Evolutionary conservation across 768 basidiomycete species (phyloP).

Genomic region (Termitomyces sp.): DNA sequence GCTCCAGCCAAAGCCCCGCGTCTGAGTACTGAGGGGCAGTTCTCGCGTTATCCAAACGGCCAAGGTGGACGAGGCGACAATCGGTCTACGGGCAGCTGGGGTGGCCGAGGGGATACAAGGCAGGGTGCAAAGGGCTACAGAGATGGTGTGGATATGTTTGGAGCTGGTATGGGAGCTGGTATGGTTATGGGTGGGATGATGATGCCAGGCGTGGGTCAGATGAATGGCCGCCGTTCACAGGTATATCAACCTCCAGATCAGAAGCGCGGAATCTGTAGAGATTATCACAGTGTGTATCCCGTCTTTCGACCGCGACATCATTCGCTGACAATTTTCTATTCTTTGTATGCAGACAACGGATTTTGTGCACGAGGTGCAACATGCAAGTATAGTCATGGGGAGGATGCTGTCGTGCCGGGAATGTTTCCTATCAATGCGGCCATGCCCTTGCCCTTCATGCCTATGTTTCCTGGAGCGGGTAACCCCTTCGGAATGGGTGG

Average conservation of each 20-base stretch:
- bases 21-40: constrained; percentile 59
- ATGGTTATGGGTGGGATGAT: constrained; percentile 29
- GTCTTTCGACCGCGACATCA: not conserved
- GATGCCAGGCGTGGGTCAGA: constrained; percentile 28
- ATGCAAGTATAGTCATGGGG: constrained; percentile 93
- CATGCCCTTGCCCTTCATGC: constrained; percentile 58
- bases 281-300: constrained; percentile 81
- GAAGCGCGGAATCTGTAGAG: constrained; percentile 78
- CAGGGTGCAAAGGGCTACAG: constrained; percentile 32
- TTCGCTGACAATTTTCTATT: constrained; percentile 7
- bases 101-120: constrained; percentile 29
- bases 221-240: constrained; percentile 49
- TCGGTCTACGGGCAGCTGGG: constrained; percentile 41
- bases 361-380: constrained; percentile 85
- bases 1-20: constrained; percentile 72
- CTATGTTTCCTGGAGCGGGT: constrained; percentile 59
- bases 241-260: constrained; percentile 72
- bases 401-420: constrained; percentile 77
- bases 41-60: constrained; percentile 57
- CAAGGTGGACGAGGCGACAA: constrained; percentile 26
- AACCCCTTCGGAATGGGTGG: constrained; percentile 53
- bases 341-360: constrained; percentile 63
- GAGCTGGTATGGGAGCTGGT: constrained; percentile 22
- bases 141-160: constrained; percentile 30
- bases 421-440: constrained; percentile 54